Evolutionary conservation across 2,329 filamentous ascomycete species (phyloP).

Genomic region (Orbilia oligospora): DNA sequence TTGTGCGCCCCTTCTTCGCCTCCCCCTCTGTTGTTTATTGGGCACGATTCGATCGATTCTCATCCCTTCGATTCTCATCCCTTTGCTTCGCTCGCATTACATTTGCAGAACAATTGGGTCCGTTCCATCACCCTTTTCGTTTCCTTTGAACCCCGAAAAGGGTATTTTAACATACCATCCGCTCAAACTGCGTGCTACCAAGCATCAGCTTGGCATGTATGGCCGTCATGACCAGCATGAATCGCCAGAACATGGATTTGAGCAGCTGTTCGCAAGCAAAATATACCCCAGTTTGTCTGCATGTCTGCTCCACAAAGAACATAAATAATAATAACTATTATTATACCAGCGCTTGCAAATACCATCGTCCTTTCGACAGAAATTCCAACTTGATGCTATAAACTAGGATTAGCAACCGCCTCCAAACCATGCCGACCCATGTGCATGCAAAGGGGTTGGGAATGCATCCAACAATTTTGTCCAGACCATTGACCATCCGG

Average conservation of each 20-base stretch:
- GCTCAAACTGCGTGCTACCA: constrained; percentile 23
- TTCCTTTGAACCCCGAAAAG: neutral
- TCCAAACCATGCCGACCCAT: neutral
- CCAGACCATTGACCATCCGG: constrained; percentile 3
- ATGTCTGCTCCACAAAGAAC: too few relatives aligned
- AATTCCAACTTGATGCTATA: neutral
- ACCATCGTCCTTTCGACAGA: neutral
- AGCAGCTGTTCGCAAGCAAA: neutral
- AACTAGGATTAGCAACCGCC: neutral
- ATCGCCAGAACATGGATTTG: neutral
- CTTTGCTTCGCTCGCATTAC: constrained; percentile 29
- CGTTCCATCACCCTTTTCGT: constrained; percentile 25
- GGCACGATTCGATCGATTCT: neutral
- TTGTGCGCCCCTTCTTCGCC: neutral
- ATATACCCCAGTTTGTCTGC: constrained; percentile 8
- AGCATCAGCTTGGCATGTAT: constrained; percentile 15
- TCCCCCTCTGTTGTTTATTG: neutral
- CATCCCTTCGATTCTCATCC: constrained; percentile 18
- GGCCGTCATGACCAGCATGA: constrained; percentile 18
- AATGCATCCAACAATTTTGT: constrained; percentile 9
- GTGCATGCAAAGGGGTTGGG: constrained; percentile 6
- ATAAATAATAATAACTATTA: neutral
- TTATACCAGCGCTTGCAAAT: constrained; percentile 21
- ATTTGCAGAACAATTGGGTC: constrained; percentile 34
- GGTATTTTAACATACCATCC: constrained; percentile 28